phyloP scores from a whole-genome alignment of 2,329 filamentous ascomycete genomes.

The Monosporascus sp. region DNA sequence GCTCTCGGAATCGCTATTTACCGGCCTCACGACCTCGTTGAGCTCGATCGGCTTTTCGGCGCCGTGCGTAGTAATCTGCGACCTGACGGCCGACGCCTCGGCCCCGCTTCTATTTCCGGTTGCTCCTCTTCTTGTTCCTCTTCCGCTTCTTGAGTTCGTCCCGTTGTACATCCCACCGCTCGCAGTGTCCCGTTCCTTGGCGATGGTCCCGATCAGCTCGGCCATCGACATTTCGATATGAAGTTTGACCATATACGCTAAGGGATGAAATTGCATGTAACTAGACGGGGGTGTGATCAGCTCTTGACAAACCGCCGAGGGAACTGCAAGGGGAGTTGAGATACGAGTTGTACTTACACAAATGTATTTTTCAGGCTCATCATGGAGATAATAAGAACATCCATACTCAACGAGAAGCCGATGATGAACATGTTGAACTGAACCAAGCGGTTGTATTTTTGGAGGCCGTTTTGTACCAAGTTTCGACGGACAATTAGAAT shows the following conservation, averaged over 20 bases:
- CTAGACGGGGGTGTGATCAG: slow-evolving; percentile 1
- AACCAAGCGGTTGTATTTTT: slow-evolving; percentile 42
- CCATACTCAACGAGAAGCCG: slow-evolving; percentile 38
- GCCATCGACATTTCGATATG: slow-evolving; percentile 52
- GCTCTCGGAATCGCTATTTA: no score
- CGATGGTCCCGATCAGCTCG: slow-evolving; percentile 40
- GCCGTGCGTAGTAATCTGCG: no score
- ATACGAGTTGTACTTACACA: slow-evolving; percentile 21
- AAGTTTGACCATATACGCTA: slow-evolving; percentile 49
- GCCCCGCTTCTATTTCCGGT: no score
- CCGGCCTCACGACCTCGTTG: no score
- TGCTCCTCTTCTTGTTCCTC: no score
- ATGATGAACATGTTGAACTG: slow-evolving; percentile 42
- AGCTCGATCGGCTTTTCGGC: no score
- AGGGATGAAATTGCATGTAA: slow-evolving; percentile 47
- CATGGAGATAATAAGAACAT: slow-evolving; percentile 35
- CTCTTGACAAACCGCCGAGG: no score
- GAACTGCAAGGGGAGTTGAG: no score
- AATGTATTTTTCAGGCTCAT: slow-evolving; percentile 40
- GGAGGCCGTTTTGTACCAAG: slow-evolving; percentile 41
- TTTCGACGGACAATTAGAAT: slow-evolving; percentile 38
- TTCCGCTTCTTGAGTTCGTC: no score
- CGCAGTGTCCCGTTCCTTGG: background rate
- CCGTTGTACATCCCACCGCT: no score
- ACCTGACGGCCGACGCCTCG: no score